Conservation (phyloP, 139 green algal species). For the Picochlorum costavermella region DNA sequence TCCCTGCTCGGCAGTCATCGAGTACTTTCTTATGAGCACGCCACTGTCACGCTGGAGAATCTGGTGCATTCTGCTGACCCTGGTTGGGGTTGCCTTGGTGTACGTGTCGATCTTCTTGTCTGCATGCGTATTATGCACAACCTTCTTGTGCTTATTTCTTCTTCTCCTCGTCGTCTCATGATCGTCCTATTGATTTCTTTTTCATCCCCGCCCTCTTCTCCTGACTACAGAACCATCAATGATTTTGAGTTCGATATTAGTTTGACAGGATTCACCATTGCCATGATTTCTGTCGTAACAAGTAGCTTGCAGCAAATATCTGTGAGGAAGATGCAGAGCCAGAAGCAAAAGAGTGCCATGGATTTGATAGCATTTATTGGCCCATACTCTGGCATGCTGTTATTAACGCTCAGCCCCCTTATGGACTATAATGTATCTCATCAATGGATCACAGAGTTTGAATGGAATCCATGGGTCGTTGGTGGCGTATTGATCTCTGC, state of each 20-base stretch:
- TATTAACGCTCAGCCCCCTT: conserved; percentile 60
- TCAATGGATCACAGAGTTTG: conserved; percentile 52
- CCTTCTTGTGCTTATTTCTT: not conserved
- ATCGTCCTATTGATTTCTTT: no score
- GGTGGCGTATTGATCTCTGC: conserved; percentile 56
- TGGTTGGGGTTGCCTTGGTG: conserved; percentile 74
- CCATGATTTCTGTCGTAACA: conserved; percentile 67
- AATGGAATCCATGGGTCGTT: conserved; percentile 31
- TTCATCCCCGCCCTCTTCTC: no score
- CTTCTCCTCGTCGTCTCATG: no score
- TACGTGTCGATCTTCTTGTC: not conserved
- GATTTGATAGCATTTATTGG: conserved; percentile 32
- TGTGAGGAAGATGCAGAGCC: conserved; percentile 43
- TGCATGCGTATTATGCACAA: not conserved
- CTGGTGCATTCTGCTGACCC: conserved; percentile 56
- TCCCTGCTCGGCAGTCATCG: conserved; percentile 79
- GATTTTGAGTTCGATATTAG: conserved; percentile 49
- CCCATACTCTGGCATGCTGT: conserved; percentile 21
- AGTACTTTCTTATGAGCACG: conserved; percentile 63
- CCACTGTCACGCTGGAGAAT: conserved; percentile 46
- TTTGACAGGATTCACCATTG: conserved; percentile 59
- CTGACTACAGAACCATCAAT: conserved; percentile 44
- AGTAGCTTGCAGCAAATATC: conserved; percentile 89
- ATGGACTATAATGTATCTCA: conserved; percentile 53
- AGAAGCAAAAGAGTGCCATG: not conserved